Evolutionary conservation across 2,329 filamentous ascomycete species (phyloP).

Genomic region (Fusarium sp.): DNA sequence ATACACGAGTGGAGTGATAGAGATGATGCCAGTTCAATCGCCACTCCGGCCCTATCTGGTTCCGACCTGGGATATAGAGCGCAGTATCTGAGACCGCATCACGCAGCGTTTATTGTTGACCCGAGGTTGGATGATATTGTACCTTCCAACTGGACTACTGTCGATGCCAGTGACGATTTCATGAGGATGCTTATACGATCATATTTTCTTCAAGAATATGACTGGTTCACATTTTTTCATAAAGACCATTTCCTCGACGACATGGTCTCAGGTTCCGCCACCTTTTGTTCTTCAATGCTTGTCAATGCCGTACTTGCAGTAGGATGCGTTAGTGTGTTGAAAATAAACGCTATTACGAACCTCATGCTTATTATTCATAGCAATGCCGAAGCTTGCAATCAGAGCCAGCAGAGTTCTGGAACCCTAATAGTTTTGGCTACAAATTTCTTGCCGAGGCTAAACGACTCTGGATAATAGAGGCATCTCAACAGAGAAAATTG

Average conservation of each 20-base stretch:
- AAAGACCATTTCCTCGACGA: constrained; percentile 24
- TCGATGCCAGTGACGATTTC: background rate
- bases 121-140: background rate
- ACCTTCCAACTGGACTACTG: constrained; percentile 12
- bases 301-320: constrained; percentile 21
- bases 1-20: constrained; percentile 10
- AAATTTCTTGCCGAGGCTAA: constrained; percentile 18
- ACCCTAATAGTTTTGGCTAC: background rate
- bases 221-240: constrained; percentile 16
- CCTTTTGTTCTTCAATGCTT: constrained; percentile 11
- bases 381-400: constrained; percentile 1
- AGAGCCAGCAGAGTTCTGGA: constrained; percentile 19
- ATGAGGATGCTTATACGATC: constrained; percentile 2
- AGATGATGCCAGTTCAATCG: constrained; percentile 1
- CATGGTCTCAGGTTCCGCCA: background rate
- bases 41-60: accelerated
- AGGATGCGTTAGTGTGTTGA: constrained; percentile 4
- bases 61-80: background rate
- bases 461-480: constrained; percentile 7
- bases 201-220: constrained; percentile 20
- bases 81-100: constrained; percentile 20
- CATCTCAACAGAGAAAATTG: background rate
- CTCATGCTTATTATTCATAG: background rate
- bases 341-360: accelerated
- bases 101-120: constrained; percentile 18